Evolutionary conservation across 108 stramenopile species (phyloP).

Genomic region (Cyclotella cryptica): DNA sequence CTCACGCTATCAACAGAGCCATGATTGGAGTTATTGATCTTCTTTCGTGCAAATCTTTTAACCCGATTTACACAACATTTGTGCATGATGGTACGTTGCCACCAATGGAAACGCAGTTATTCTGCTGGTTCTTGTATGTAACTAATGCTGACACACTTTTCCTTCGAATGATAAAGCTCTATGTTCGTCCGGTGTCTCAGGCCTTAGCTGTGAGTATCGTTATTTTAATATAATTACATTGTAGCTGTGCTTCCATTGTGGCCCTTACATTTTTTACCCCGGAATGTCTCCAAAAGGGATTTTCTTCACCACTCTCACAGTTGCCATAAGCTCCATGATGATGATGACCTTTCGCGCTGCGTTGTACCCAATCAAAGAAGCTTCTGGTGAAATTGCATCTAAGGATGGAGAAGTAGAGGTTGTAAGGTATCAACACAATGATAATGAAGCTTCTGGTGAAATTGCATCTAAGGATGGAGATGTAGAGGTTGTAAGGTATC

Average conservation of each 20-base stretch:
- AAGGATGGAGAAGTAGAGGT: constrained; percentile 7
- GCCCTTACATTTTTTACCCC: not conserved
- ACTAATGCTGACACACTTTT: not conserved
- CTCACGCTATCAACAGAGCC: constrained; percentile 19
- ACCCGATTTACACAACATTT: constrained; percentile 43
- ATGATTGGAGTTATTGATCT: constrained; percentile 18
- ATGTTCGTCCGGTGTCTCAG: constrained; percentile 34
- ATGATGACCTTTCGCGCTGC: constrained; percentile 56
- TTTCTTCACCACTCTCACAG: constrained; percentile 22
- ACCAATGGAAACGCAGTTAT: not conserved
- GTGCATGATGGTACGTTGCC: constrained; percentile 30
- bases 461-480: not conserved
- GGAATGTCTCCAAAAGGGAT: constrained; percentile 9
- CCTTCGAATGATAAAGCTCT: constrained; percentile 3
- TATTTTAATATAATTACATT: not conserved
- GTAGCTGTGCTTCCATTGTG: not conserved
- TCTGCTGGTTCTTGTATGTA: not conserved
- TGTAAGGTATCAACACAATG: constrained; percentile 15
- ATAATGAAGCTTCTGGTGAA: not conserved
- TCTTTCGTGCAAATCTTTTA: constrained; percentile 30
- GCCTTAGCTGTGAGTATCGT: constrained; percentile 26
- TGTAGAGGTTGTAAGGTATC: constrained; percentile 16
- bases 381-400: not conserved
- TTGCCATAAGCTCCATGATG: constrained; percentile 44
- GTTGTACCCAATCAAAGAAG: constrained; percentile 43